These are phyloP conservation scores for Pyropia haitanensis DNA, from an alignment of 23 red algal species.

Conservation along the genomic window DNA sequence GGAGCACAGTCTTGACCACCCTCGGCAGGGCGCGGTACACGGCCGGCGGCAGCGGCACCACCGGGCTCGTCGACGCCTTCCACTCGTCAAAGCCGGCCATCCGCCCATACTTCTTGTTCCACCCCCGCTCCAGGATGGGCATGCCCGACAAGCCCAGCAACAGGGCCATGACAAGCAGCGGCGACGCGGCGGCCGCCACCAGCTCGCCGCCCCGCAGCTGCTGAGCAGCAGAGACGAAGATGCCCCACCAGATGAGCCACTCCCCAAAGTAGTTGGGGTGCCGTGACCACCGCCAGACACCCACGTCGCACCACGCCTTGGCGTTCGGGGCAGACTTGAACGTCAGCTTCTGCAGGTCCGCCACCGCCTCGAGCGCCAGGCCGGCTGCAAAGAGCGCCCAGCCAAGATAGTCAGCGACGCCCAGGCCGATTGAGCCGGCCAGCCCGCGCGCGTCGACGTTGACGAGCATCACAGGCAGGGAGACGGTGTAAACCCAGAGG, in stretches of 20 bases:
- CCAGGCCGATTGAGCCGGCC: neutral
- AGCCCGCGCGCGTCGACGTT: conserved; percentile 8
- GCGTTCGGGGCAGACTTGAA: neutral
- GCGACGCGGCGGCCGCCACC: conserved; percentile 22
- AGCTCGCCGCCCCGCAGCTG: neutral
- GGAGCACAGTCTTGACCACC: conserved; percentile 23
- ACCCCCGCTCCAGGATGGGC: conserved; percentile 49
- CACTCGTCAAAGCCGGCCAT: conserved; percentile 29
- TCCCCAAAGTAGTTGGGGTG: conserved; percentile 94
- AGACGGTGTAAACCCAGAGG: conserved; percentile 38
- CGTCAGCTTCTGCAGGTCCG: conserved; percentile 53
- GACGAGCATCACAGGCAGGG: conserved; percentile 19
- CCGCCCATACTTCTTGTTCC: conserved; percentile 29
- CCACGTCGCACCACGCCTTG: conserved; percentile 32
- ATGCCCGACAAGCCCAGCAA: conserved; percentile 59
- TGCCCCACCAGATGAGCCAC: conserved; percentile 44
- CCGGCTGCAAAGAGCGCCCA: conserved; percentile 36
- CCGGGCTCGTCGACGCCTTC: conserved; percentile 52
- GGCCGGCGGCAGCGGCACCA: conserved; percentile 58
- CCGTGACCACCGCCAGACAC: conserved; percentile 67
- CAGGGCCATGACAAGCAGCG: conserved; percentile 36
- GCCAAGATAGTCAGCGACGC: conserved; percentile 13
- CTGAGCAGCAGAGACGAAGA: conserved; percentile 16
- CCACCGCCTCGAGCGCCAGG: conserved; percentile 40
- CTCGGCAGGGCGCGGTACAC: conserved; percentile 27